These are phyloP conservation scores for Coemansia sp. DNA, from an alignment of 192 early-diverging fungal genomes.

Conservation along the genomic window DNA sequence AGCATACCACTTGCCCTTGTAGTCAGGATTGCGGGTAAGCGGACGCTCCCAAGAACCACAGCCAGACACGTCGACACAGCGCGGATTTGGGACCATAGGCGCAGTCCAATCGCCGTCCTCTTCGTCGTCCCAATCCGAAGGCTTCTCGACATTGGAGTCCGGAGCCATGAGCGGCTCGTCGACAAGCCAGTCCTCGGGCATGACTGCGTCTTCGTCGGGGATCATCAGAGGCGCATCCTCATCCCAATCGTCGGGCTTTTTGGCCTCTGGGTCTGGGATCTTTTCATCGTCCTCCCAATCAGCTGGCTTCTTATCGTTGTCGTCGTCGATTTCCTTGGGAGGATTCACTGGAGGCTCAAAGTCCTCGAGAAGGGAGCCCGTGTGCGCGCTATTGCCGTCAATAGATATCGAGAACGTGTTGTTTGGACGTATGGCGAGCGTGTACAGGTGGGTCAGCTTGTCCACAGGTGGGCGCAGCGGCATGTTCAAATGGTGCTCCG, in stretches of 20 bases:
- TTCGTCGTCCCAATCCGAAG: constrained; percentile 90
- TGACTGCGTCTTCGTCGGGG: constrained; percentile 72
- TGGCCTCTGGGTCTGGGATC: constrained; percentile 77
- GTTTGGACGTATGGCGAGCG: constrained; percentile 79
- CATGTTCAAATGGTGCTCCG: constrained; percentile 81
- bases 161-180: constrained; percentile 72
- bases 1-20: constrained; percentile 87
- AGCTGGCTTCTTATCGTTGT: constrained; percentile 76
- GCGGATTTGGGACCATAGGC: constrained; percentile 76
- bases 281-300: constrained; percentile 88
- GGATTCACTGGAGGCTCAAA: constrained; percentile 88
- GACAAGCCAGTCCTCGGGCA: constrained; percentile 84
- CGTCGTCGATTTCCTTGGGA: constrained; percentile 75
- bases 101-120: constrained; percentile 92
- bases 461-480: constrained; percentile 69
- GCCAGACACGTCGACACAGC: constrained; percentile 65
- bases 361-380: constrained; percentile 73
- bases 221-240: constrained; percentile 84
- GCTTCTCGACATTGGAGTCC: constrained; percentile 80
- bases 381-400: constrained; percentile 63
- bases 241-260: constrained; percentile 81
- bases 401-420: constrained; percentile 78
- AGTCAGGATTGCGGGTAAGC: constrained; percentile 79
- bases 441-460: constrained; percentile 75
- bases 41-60: constrained; percentile 85